These are phyloP conservation scores for Pezizomycotina sp. DNA, from an alignment of 2,329 filamentous ascomycete genomes.

Conservation along the genomic window DNA sequence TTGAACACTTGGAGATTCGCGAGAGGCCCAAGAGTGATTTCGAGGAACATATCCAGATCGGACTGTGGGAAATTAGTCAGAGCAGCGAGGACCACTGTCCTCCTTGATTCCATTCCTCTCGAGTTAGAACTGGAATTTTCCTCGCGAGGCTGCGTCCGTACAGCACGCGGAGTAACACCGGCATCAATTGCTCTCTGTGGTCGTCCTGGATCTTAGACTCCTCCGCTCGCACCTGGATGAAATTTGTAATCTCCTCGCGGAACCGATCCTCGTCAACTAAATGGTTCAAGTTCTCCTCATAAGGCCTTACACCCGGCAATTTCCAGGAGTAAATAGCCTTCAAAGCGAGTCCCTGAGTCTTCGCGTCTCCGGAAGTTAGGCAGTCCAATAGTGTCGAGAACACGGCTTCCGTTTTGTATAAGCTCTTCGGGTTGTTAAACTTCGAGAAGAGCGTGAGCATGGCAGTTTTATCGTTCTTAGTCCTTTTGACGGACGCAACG, in stretches of 20 bases:
- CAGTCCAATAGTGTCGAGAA: constrained; percentile 58
- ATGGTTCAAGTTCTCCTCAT: constrained; percentile 72
- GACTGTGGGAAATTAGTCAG: constrained; percentile 58
- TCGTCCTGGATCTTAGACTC: constrained; percentile 52
- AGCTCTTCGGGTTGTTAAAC: constrained; percentile 69
- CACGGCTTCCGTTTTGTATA: constrained; percentile 63
- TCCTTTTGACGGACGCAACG: constrained; percentile 40
- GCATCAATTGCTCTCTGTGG: constrained; percentile 61
- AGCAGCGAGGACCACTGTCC: constrained; percentile 56
- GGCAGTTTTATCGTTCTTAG: constrained; percentile 63
- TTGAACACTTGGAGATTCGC: constrained; percentile 38
- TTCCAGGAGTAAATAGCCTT: constrained; percentile 86
- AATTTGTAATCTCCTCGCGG: constrained; percentile 80
- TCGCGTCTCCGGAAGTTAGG: constrained; percentile 72
- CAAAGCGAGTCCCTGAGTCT: constrained; percentile 71
- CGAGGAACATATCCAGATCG: constrained; percentile 65
- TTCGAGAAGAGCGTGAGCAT: constrained; percentile 67
- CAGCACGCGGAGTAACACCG: constrained; percentile 67
- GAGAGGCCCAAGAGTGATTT: constrained; percentile 61
- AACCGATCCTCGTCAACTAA: constrained; percentile 82
- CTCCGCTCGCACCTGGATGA: constrained; percentile 54
- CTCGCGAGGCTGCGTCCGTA: constrained; percentile 81
- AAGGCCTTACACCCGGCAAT: constrained; percentile 52
- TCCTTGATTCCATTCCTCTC: constrained; percentile 63
- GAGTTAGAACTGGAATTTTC: constrained; percentile 55